These are phyloP conservation scores for Apiotrichum veenhuisii DNA, from an alignment of 1,284 basidiomycete species.

Conservation along the genomic window DNA sequence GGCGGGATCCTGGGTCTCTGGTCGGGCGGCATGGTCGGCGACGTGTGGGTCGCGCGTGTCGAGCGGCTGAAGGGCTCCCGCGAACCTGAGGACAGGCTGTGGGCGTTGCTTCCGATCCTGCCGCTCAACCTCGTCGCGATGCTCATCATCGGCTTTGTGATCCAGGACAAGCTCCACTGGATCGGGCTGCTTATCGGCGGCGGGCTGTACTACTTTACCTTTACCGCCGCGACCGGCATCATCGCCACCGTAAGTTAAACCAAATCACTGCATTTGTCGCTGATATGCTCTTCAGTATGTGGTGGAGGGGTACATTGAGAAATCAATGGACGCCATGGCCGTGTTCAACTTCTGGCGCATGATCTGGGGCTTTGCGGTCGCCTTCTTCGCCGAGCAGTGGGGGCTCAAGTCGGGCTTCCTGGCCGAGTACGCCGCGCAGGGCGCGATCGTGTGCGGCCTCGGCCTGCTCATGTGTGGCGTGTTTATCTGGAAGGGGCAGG, in stretches of 20 bases:
- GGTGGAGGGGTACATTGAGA: conserved; percentile 40
- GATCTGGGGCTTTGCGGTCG: conserved; percentile 43
- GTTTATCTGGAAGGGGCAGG: conserved; percentile 33
- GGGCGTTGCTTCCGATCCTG: conserved; percentile 27
- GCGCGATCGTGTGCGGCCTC: conserved; percentile 26
- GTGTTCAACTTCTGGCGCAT: conserved; percentile 49
- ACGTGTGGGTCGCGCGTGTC: conserved; percentile 34
- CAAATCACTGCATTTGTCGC: no score
- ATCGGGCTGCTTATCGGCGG: conserved; percentile 44
- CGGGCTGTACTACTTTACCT: conserved; percentile 38
- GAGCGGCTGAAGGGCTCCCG: conserved; percentile 31
- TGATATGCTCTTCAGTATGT: no score
- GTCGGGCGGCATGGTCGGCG: conserved; percentile 40
- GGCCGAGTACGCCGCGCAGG: conserved; percentile 34
- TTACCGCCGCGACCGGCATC: conserved; percentile 29
- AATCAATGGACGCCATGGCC: conserved; percentile 40
- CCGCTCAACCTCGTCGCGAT: conserved; percentile 34
- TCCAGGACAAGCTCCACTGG: conserved; percentile 39
- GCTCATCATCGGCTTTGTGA: conserved; percentile 38
- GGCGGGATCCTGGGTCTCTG: conserved; percentile 44
- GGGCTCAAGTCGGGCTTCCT: conserved; percentile 28
- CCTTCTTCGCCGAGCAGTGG: conserved; percentile 44
- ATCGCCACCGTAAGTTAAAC: no score
- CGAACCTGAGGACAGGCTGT: conserved; percentile 45
- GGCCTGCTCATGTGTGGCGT: conserved; percentile 29